Conservation (phyloP, 2,329 filamentous ascomycete species). For the Colletotrichum sojae region DNA sequence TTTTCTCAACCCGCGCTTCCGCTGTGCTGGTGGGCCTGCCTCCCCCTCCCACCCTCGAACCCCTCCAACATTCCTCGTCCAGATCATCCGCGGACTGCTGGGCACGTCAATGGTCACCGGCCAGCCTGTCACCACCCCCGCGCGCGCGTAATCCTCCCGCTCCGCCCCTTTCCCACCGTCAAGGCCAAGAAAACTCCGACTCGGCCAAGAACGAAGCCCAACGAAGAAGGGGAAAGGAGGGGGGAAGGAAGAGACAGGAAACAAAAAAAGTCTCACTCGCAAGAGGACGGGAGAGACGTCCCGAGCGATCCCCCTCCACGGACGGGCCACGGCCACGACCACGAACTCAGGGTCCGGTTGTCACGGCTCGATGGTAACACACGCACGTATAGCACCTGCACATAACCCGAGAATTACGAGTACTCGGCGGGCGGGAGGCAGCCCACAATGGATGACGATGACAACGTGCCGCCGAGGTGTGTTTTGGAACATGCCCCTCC, state of each 20-base stretch:
- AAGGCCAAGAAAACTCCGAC: too few relatives aligned
- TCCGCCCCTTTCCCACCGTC: not conserved
- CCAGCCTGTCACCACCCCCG: too few relatives aligned
- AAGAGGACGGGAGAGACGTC: constrained; percentile 7
- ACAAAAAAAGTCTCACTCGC: too few relatives aligned
- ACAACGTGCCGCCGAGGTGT: not conserved
- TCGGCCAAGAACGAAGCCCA: too few relatives aligned
- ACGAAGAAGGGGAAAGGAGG: too few relatives aligned
- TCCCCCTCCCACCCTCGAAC: not conserved
- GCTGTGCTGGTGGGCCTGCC: not conserved
- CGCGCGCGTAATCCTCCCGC: not conserved
- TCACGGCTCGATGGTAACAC: not conserved
- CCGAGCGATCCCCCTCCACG: constrained; percentile 8
- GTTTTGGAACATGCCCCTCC: not conserved
- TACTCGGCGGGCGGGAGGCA: not conserved
- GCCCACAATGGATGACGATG: not conserved
- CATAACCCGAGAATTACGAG: not conserved
- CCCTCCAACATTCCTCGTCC: not conserved
- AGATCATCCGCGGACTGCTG: not conserved
- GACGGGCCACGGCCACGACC: too few relatives aligned
- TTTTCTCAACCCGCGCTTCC: not conserved
- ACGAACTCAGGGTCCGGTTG: constrained; percentile 15
- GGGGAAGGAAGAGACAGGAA: too few relatives aligned
- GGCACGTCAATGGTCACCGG: not conserved
- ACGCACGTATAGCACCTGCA: too few relatives aligned